Conservation (phyloP, 306 rosid genomes). For the Echinosophora koreensis region DNA sequence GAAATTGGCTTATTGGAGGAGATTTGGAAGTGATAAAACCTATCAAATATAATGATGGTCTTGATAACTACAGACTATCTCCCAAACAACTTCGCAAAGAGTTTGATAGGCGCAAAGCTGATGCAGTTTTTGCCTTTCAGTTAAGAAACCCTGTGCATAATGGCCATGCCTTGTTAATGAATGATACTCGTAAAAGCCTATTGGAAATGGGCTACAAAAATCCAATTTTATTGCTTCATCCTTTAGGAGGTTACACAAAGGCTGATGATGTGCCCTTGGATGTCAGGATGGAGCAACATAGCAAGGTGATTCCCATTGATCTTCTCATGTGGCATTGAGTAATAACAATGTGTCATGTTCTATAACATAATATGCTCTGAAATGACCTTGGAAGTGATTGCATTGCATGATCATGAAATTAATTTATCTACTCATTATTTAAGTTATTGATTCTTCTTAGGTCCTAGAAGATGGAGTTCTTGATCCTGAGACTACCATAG, state of each 20-base stretch:
- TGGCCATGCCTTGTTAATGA: conserved; percentile 96
- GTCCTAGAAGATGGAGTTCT: conserved; percentile 96
- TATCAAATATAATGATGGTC: conserved; percentile 89
- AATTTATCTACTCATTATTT: conserved; percentile 19
- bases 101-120: conserved; percentile 85
- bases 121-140: conserved; percentile 97
- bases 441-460: conserved; percentile 54
- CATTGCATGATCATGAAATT: conserved; percentile 14
- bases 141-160: conserved; percentile 96
- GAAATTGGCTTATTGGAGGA: conserved; percentile 97
- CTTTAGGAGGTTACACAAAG: conserved; percentile 95
- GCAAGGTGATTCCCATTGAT: conserved; percentile 72
- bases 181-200: conserved; percentile 83
- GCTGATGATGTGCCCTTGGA: conserved; percentile 96
- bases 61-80: conserved; percentile 90
- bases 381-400: conserved; percentile 25
- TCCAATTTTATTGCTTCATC: conserved; percentile 93
- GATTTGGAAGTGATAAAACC: conserved; percentile 83
- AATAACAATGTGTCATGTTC: neutral
- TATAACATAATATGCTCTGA: neutral
- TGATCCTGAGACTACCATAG: conserved; percentile 93
- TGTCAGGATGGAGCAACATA: conserved; percentile 98
- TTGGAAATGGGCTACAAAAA: conserved; percentile 93
- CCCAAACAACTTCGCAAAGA: conserved; percentile 90
- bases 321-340: conserved; percentile 19